Conservation (phyloP, 768 basidiomycete species). For the Lactifluus echinatus region DNA sequence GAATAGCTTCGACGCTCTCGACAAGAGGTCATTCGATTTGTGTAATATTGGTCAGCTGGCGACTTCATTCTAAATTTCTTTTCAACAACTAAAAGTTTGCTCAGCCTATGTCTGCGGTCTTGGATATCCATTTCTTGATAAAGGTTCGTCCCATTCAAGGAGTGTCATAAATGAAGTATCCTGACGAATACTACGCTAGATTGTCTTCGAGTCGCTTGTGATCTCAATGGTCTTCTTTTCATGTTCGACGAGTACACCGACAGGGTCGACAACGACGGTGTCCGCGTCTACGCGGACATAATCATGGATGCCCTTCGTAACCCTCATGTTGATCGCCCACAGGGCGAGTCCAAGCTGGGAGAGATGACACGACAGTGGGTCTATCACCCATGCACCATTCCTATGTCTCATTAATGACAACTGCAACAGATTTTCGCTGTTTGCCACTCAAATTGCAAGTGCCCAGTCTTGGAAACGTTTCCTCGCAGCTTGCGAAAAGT, state of each 20-base stretch:
- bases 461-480: no score
- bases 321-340: conserved; percentile 30
- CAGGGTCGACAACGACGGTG: conserved; percentile 26
- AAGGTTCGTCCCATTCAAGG: conserved; percentile 22
- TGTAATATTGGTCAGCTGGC: conserved; percentile 28
- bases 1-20: conserved; percentile 31
- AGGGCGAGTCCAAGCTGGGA: conserved; percentile 31
- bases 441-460: no score
- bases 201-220: conserved; percentile 32
- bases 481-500: not conserved
- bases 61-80: no score
- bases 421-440: no score
- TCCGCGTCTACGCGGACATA: conserved; percentile 27
- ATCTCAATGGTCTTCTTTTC: conserved; percentile 44
- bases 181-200: not conserved
- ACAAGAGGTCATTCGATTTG: conserved; percentile 30
- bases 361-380: conserved; percentile 35
- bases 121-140: conserved; percentile 28
- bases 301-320: conserved; percentile 33
- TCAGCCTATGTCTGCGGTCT: conserved; percentile 33
- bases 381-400: no score
- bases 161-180: no score
- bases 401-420: no score
- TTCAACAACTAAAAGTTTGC: no score
- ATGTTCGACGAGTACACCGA: conserved; percentile 45